Evolutionary conservation across 2,329 filamentous ascomycete genomes (phyloP).

Genomic region (Ascochyta viciae-villosae): DNA sequence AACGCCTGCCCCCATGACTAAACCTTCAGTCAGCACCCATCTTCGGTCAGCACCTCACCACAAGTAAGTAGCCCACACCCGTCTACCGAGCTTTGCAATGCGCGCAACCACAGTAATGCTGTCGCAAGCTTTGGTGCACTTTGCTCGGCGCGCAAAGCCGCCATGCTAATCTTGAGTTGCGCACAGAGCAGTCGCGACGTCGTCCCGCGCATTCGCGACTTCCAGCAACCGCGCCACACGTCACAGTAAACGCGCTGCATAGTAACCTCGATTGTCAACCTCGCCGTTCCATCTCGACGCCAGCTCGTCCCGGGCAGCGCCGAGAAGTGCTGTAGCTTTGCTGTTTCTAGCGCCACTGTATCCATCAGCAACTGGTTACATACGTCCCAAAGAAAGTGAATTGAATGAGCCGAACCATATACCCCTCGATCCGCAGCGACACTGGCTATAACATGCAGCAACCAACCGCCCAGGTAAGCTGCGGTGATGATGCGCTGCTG

Average conservation of each 20-base stretch:
- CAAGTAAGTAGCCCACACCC: constrained; percentile 27
- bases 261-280: background rate
- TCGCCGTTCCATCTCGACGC: constrained; percentile 5
- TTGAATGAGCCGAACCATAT: constrained; percentile 40
- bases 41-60: constrained; percentile 12
- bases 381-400: constrained; percentile 6
- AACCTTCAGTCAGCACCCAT: background rate
- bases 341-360: constrained; percentile 12
- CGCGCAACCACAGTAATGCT: constrained; percentile 8
- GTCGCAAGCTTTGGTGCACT: constrained; percentile 7
- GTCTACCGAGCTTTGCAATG: constrained; percentile 3
- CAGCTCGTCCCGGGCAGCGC: constrained; percentile 9
- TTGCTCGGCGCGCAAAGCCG: constrained; percentile 2
- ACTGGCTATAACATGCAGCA: constrained; percentile 47
- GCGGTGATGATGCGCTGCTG: constrained; percentile 16
- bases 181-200: constrained; percentile 7
- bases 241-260: constrained; percentile 5
- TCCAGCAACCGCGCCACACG: constrained; percentile 11
- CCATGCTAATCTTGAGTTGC: constrained; percentile 6
- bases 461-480: constrained; percentile 62
- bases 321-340: constrained; percentile 10
- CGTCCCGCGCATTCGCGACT: constrained; percentile 9
- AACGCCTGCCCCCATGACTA: constrained; percentile 3
- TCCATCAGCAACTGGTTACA: constrained; percentile 4
- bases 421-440: constrained; percentile 44